Conservation (phyloP, 768 basidiomycete genomes). For the Trametes cubensis region DNA sequence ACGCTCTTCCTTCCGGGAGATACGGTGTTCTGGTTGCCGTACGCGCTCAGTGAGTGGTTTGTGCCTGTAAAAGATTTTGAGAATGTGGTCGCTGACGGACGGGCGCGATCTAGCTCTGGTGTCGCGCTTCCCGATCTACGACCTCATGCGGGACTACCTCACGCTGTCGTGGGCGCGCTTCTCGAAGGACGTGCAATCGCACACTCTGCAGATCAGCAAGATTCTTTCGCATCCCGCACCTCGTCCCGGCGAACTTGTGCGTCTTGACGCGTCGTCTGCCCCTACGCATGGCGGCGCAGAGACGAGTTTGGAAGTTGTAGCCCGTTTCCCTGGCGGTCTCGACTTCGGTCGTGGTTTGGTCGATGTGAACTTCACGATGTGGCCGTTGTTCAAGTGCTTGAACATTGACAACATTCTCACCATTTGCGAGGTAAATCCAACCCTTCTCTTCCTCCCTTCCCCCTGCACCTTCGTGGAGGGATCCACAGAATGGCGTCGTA, state of each 20-base stretch:
- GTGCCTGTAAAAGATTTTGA: constrained; percentile 10
- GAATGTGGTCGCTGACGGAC: background rate
- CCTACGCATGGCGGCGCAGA: constrained; percentile 56
- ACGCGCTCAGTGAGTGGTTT: constrained; percentile 73
- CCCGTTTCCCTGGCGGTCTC: constrained; percentile 89
- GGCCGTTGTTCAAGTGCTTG: constrained; percentile 92
- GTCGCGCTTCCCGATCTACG: constrained; percentile 92
- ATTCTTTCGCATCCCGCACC: constrained; percentile 87
- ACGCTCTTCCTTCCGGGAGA: constrained; percentile 87
- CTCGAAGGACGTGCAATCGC: constrained; percentile 91
- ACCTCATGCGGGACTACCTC: constrained; percentile 92
- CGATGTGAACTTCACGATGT: constrained; percentile 95
- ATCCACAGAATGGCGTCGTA: background rate
- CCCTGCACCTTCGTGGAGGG: too few relatives aligned
- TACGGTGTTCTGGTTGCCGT: constrained; percentile 94
- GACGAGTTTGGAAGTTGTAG: constrained; percentile 75
- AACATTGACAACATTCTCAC: constrained; percentile 94
- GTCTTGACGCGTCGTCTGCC: constrained; percentile 72
- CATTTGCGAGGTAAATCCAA: constrained; percentile 73
- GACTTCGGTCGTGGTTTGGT: constrained; percentile 91
- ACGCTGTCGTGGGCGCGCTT: constrained; percentile 95
- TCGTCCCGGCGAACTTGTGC: constrained; percentile 83
- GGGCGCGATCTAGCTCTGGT: constrained; percentile 62
- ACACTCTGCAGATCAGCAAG: constrained; percentile 87
- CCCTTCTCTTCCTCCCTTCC: background rate